Evolutionary conservation across 176 grass and related monocot genomes (phyloP).

Genomic region (Metroxylon sagu): DNA sequence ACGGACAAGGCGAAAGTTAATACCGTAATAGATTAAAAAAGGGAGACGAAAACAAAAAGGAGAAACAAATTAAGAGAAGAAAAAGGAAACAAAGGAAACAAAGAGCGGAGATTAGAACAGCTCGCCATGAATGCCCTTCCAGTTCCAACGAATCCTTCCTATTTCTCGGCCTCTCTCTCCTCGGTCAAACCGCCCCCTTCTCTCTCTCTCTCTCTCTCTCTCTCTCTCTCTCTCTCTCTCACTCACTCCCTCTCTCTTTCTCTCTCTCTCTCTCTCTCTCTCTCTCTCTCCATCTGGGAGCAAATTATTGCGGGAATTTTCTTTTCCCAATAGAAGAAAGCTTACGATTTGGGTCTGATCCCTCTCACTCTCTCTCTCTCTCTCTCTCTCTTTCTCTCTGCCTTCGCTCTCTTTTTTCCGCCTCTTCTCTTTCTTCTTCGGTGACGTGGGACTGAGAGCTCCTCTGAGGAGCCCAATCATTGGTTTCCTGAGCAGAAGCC

Average conservation of each 20-base stretch:
- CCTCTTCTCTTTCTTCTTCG: too few relatives aligned
- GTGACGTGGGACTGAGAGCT: too few relatives aligned
- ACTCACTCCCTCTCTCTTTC: background rate
- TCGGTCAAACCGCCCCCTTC: conserved; percentile 13
- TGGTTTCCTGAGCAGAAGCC: background rate
- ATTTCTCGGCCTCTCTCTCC: background rate
- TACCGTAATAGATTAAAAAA: too few relatives aligned
- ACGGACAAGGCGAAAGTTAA: too few relatives aligned
- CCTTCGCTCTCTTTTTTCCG: too few relatives aligned
- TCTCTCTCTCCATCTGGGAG: background rate
- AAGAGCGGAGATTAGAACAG: conserved; percentile 21
- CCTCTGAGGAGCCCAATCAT: conserved; percentile 2
- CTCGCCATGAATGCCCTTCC: conserved; percentile 26
- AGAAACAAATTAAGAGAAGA: background rate
- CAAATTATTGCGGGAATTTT: conserved; percentile 1
- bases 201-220: background rate
- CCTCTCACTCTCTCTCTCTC: too few relatives aligned
- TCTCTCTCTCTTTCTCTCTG: too few relatives aligned
- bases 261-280: background rate
- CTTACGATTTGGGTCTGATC: conserved; percentile 1
- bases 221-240: background rate
- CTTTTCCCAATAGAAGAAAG: conserved; percentile 1
- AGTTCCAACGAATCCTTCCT: conserved; percentile 19
- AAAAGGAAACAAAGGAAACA: conserved; percentile 9
- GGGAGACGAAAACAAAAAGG: too few relatives aligned